Evolutionary conservation across 345 rosid species (phyloP), one percentile per base, ranked within the genome.

Genomic region (Excoecaria cochinchinensis): DNA sequence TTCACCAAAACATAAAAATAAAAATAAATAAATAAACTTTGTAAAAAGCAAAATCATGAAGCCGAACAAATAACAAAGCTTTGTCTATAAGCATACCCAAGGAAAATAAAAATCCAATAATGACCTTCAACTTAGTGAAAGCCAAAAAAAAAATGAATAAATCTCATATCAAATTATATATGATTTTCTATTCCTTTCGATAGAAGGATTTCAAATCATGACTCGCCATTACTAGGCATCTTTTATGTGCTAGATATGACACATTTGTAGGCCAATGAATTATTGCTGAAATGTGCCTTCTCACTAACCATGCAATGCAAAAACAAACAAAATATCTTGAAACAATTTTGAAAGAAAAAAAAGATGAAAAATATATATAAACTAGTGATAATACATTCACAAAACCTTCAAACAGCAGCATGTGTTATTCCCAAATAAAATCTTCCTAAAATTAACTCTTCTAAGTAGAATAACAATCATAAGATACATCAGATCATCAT

Each of bases 1-100:
- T 73, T 62, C 60, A 42, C 22, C n/a, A n/a, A n/a, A 74, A 73
- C 68, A 24, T 47, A 51, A 42, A 19, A 60, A 7, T 13, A 53
- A 55, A 46, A 44, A 68, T 6, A 72, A 15, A 12, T 17, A 15
- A 40, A 48, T 42, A 39, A 17, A 36, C 44, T 13, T 50, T 46
- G 22, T 0, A 36, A 36, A 2, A 5, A 9, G 13, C 13, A 21
- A 57, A 57, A 57, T 4, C 44, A 21, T 71, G 36, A 53, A 65
- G 44, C 24, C 11, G 3, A 22, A 56, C 6, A 24, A 56, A 38
- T 53, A 1, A 53, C 1, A 57, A 21, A 56, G 24, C 2, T 50
- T 48, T 19, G 2, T 13, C 22, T 51, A 14, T n/a, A 16, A 50
- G 71, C 58, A 69, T 17, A 69, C 51, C n/a, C 39, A 68, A 68